Percentiles rank a stretch among this genome's conserved stretches.
Conservation (phyloP, 2,329 filamentous ascomycete species). For the Trichoderma sp. region DNA sequence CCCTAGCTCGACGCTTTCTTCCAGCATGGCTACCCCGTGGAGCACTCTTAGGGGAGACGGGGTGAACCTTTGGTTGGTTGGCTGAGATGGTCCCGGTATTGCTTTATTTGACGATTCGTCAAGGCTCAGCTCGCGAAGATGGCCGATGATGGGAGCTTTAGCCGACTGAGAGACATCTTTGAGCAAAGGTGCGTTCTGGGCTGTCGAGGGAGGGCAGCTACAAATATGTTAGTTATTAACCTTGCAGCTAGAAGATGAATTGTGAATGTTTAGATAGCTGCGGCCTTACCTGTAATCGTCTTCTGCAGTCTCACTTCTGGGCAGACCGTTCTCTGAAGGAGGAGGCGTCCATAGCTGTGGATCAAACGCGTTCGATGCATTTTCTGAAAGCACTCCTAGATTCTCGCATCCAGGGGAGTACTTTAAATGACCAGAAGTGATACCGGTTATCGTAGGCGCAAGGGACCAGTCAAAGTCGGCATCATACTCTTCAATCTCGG, state of each 20-base stretch:
- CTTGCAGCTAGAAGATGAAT: background rate
- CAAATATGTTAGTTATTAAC: background rate
- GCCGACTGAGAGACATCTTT: background rate
- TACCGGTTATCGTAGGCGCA: background rate
- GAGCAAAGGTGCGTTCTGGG: background rate
- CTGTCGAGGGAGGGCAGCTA: background rate
- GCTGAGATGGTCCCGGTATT: background rate
- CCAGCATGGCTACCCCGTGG: conserved; percentile 58
- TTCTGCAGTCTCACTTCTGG: background rate
- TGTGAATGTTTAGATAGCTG: background rate
- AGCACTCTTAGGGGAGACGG: conserved; percentile 49
- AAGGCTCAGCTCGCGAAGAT: conserved; percentile 14
- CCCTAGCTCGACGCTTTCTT: conserved; percentile 57
- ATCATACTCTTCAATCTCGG: conserved; percentile 27
- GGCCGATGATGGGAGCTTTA: background rate
- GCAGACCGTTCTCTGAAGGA: conserved; percentile 26
- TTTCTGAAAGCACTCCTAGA: conserved; percentile 28
- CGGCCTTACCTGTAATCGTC: background rate
- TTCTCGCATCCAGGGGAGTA: conserved; percentile 36
- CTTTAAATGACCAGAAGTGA: conserved; percentile 31
- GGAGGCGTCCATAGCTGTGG: conserved; percentile 32
- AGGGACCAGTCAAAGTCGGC: conserved; percentile 21
- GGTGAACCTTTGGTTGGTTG: conserved; percentile 22
- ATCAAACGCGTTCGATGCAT: background rate
- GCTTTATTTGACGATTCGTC: conserved; percentile 7